Base-by-base conservation (phyloP, 805 yeast genomes). In the Barnettozyma sucrosica region DNA sequence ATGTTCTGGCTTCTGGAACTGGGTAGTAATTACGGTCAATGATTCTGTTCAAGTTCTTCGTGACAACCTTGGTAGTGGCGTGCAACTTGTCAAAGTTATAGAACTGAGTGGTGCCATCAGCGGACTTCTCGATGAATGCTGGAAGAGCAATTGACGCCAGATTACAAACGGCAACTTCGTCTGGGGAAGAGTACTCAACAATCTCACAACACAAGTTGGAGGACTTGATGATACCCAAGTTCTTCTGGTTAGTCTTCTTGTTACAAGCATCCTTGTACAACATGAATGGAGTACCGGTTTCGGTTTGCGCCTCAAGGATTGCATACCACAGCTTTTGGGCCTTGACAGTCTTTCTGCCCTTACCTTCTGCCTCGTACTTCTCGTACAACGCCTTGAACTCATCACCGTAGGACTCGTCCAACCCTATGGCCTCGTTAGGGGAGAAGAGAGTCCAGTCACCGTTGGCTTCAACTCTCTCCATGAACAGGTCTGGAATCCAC, bases 251-350 rank as follows among this genome's bases (percentile, higher is more conserved):
- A 40, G 89, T 79, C 68, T 92, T 89, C 43, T 65, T 56, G 68
- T 92, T 92, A 69, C 96, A 86, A 9, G 96, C 78, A 70, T 92
- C 99, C 64, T 92, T 92, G 74, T 87, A 92, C 14, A 92, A 74
- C 83, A 92, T 82, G 72, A 87, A 92, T 23, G 99, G 99, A 57
- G 86, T 87, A 45, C 99, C 98, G 4, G 98, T 90, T 69, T 92
- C 97, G 34, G 93, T 86, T 70, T 92, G 99, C 30, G 97, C 81
- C 63, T 88, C 93, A 47, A 92, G 66, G 47, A 92, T 89, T 40
- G 90, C 83, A 53, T 81, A 76, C 98, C 98, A 92, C 41, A 92
- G 72, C 65, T 85, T 86, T 66, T 89, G 96, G 23, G 99, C 98
- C 58, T 79, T 81, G 49, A 89, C 73, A 19, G 81, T 79, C 55